Evolutionary conservation across 2,329 filamentous ascomycete genomes (phyloP).

Genomic region (Mycosphaerelloides madeirae): DNA sequence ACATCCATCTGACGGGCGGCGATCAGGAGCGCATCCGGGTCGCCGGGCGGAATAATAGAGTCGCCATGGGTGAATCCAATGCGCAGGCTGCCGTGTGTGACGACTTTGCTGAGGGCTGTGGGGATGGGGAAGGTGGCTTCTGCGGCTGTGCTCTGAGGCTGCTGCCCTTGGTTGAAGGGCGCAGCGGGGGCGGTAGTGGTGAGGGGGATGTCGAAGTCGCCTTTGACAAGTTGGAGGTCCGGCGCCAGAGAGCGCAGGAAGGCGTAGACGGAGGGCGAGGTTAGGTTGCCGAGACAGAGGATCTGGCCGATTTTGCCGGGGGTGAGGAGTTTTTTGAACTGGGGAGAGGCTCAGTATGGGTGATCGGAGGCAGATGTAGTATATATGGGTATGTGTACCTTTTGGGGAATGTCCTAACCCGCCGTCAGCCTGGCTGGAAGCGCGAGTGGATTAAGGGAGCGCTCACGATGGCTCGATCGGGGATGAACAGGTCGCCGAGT

Average conservation of each 20-base stretch:
- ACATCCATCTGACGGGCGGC: constrained; percentile 68
- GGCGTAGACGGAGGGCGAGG: constrained; percentile 53
- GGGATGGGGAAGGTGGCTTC: constrained; percentile 30
- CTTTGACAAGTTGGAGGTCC: constrained; percentile 65
- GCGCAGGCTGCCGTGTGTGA: constrained; percentile 62
- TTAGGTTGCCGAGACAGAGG: constrained; percentile 56
- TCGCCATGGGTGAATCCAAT: constrained; percentile 69
- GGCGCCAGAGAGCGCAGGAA: constrained; percentile 54
- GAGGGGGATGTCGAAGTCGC: constrained; percentile 66
- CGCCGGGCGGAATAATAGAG: constrained; percentile 64
- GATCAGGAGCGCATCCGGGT: constrained; percentile 62
- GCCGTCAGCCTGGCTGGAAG: constrained; percentile 19
- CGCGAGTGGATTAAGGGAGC: not conserved
- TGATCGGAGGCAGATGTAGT: no score
- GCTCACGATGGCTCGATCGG: constrained; percentile 71
- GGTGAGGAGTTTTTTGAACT: constrained; percentile 55
- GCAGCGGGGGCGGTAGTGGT: constrained; percentile 36
- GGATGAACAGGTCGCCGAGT: constrained; percentile 90
- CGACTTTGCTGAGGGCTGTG: constrained; percentile 60
- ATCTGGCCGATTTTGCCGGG: constrained; percentile 56
- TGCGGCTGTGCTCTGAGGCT: constrained; percentile 10
- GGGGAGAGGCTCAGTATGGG: constrained; percentile 7
- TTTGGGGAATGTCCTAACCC: constrained; percentile 70
- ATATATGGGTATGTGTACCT: constrained; percentile 52
- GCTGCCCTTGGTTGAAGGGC: constrained; percentile 11